Evolutionary conservation across 192 early-diverging fungal genomes (phyloP), one percentile per base, ranked within the genome.

Genomic region (Phycomyces blakesleeanus): DNA sequence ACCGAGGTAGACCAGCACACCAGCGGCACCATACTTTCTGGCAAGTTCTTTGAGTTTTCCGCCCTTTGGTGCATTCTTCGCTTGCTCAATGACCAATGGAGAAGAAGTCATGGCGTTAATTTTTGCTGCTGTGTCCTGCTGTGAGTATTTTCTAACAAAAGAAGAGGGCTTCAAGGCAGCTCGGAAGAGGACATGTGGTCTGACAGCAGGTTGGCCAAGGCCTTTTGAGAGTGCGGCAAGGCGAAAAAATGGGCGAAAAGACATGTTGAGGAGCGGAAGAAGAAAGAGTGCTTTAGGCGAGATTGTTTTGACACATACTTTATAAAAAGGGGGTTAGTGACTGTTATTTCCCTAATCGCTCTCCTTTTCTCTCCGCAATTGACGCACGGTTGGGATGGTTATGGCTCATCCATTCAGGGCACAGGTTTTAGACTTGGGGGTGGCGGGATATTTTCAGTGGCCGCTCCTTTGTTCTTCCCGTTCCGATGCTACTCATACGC

Each of bases 11-110:
- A 85, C 78, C 27, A 67, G 63, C 0, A 85, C 57, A 29, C 78
- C 81, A 0, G 76, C 68, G 22, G 65, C 60, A 22, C 83, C 83
- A 55, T 85, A 85, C 56, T 82, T 71, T 20, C 69, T 67, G 27
- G 75, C 59, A 34, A 85, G 42, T 34, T 63, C 49, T 21, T 62
- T 62, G 5, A 73, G 50, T 27, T 73, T 73, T 55, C 64, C 64
- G 18, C 18, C 15, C 16, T 63, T 63, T 24, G 49, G 49, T 1
- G 51, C 6, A n/a, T 49, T 25, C 40, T 55, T 63, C 2, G 53
- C 62, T 6, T 49, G 47, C 29, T 41, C 49, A 15, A 63, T 41
- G 7, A 63, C 1, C 26, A 39, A 24, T 1, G 51, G 62, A 11
- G 62, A 63, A 25, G 62, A 63, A 15, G 52, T 37, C 41, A 63